Evolutionary conservation across 768 basidiomycete genomes (phyloP), one percentile per base, ranked within the genome.

Genomic region (Suillus americanus): DNA sequence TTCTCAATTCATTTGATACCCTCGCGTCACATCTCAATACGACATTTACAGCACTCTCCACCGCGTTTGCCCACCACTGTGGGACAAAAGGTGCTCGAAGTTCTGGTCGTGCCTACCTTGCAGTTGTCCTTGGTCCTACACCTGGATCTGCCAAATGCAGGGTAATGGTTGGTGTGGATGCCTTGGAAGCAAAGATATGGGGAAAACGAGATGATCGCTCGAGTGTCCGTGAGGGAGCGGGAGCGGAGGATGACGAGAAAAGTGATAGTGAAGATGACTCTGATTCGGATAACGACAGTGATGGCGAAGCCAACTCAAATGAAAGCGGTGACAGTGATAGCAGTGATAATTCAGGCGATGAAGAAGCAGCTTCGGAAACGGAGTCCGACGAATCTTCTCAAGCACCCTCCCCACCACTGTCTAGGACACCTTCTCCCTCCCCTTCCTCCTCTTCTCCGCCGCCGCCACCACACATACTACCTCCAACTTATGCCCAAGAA

Each of bases 21-120:
- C 82, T 94, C 23, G 77, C 86, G 0, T 92, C 89, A 1, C 92
- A 94, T 74, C 78, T 93, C 14, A 80, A 83, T 61, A 90, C 90
- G 0, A 92, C 92, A 0, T 93, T 92, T 71, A 81, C 85, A 10
- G 84, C 89, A 0, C 79, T 94, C 6, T 89, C 91, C 1, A 87
- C 86, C 0, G 88, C 91, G 0, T 77, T 91, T 23, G 87, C 89
- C 1, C 66, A 67, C n/a, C 66, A 69, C 30, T 23, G 35, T 51
- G 66, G 64, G 25, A 57, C 63, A 20, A 65, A 55, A 14, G 35
- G 48, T 10, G 23, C 61, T 25, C 28, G 5, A 28, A 13, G 14
- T 20, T 14, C 37, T 4, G 61, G 73, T 5, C 81, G 80, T 10
- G 85, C 80, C 1, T 86, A 88, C 69, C 75, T 94, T 18, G 83